Evolutionary conservation across 1,139 yeast species (phyloP).

Genomic region (Sugiyamaella neomexicana): DNA sequence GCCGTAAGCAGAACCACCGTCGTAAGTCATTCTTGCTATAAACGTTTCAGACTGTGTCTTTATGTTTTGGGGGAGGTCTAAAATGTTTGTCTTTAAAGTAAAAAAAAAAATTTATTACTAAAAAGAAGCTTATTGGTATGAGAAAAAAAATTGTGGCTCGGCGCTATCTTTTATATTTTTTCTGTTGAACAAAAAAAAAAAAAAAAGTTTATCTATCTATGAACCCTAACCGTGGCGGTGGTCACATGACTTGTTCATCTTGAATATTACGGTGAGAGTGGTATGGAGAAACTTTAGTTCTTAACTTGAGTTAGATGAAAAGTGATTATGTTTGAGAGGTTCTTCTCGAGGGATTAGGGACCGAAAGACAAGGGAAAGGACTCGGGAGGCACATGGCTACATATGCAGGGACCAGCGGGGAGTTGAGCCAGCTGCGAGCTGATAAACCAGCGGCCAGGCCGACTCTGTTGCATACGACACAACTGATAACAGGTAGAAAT

Average conservation of each 20-base stretch:
- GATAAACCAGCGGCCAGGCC: no score
- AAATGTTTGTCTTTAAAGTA: constrained; percentile 3
- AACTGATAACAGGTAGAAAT: background rate
- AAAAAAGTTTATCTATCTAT: background rate
- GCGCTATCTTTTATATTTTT: constrained; percentile 6
- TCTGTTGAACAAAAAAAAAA: background rate
- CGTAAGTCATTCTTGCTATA: constrained; percentile 21
- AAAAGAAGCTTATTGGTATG: constrained; percentile 2
- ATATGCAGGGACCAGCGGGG: background rate
- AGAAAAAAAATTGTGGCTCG: constrained; percentile 3
- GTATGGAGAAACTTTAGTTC: no score
- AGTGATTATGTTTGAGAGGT: no score
- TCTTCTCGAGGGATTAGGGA: no score
- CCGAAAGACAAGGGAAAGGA: no score
- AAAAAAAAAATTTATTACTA: constrained; percentile 13
- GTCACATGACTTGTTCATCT: background rate
- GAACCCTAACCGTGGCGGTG: background rate
- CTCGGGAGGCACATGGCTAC: no score
- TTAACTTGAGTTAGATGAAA: no score
- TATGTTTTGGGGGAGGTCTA: no score
- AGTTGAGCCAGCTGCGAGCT: no score
- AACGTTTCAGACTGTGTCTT: constrained; percentile 3
- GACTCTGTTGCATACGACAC: no score
- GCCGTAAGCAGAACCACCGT: constrained; percentile 17
- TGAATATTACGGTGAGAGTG: no score